Percentiles rank a stretch among this genome's conserved stretches.
Evolutionary conservation across 2,329 filamentous ascomycete genomes (phyloP).

Genomic region (Lachnellula cervina): DNA sequence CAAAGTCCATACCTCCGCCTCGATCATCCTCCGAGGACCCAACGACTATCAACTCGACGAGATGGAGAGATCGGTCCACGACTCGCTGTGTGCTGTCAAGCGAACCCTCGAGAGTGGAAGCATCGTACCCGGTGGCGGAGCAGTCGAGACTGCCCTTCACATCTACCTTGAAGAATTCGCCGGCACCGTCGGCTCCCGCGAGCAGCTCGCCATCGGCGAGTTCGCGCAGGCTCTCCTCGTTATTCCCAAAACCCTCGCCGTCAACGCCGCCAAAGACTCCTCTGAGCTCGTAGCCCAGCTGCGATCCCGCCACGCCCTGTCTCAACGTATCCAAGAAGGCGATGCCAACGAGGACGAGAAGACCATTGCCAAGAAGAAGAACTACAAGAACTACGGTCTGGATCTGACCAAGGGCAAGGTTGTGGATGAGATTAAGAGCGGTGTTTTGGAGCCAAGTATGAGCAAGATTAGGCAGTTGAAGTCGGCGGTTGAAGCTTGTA

Average conservation of each 20-base stretch:
- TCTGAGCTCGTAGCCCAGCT: constrained; percentile 94
- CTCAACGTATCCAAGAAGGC: constrained; percentile 85
- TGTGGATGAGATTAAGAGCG: constrained; percentile 87
- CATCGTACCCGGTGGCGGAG: constrained; percentile 93
- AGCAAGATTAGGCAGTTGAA: constrained; percentile 98
- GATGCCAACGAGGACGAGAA: constrained; percentile 83
- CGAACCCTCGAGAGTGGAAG: constrained; percentile 92
- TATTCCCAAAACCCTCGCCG: constrained; percentile 92
- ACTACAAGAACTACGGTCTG: constrained; percentile 97
- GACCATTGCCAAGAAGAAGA: constrained; percentile 86
- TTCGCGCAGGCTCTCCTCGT: constrained; percentile 92
- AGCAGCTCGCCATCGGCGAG: constrained; percentile 96
- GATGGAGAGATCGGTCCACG: constrained; percentile 98
- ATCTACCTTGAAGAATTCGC: constrained; percentile 99
- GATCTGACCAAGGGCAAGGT: constrained; percentile 87
- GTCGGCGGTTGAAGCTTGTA: constrained; percentile 96
- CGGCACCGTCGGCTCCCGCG: constrained; percentile 90
- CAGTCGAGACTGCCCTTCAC: constrained; percentile 96
- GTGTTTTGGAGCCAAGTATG: constrained; percentile 93
- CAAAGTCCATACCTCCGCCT: constrained; percentile 89
- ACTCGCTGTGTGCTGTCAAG: constrained; percentile 95
- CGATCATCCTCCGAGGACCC: constrained; percentile 88
- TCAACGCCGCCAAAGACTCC: constrained; percentile 95
- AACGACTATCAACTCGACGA: constrained; percentile 97
- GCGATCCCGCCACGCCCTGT: constrained; percentile 87